Conservation (phyloP, 306 rosid genomes). For the Castanea sativa region DNA sequence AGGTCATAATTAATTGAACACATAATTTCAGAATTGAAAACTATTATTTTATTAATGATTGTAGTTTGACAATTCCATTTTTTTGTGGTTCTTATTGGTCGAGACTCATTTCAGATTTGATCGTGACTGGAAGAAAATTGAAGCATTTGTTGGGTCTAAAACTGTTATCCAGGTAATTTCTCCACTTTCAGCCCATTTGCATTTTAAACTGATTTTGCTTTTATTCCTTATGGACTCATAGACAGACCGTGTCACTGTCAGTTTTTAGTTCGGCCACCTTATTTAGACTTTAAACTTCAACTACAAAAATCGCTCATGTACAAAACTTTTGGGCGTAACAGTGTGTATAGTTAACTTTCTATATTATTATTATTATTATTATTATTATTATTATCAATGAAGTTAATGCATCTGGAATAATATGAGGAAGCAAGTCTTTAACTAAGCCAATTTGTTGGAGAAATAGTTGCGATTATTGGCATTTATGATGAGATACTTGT, state of each 20-base stretch:
- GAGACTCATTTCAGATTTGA: conserved; percentile 59
- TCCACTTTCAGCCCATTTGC: no score
- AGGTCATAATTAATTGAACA: neutral
- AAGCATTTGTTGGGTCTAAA: conserved; percentile 93
- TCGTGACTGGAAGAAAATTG: conserved; percentile 99
- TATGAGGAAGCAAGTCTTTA: neutral
- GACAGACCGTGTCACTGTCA: no score
- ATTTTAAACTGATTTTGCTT: no score
- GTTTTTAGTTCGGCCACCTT: no score
- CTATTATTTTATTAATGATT: neutral
- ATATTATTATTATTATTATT: no score
- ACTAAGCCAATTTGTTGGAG: neutral
- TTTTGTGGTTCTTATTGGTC: neutral
- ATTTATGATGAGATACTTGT: neutral
- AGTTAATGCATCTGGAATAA: neutral
- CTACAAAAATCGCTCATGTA: no score
- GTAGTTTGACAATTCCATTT: neutral
- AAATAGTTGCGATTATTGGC: neutral
- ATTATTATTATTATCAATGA: neutral
- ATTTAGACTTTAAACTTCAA: no score
- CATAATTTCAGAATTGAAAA: neutral
- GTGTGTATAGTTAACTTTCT: no score
- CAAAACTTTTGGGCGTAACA: no score
- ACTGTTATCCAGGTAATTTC: conserved; percentile 91
- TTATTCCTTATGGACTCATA: no score